Evolutionary conservation across 1,139 yeast species (phyloP).

Genomic region (Pichia sp.): DNA sequence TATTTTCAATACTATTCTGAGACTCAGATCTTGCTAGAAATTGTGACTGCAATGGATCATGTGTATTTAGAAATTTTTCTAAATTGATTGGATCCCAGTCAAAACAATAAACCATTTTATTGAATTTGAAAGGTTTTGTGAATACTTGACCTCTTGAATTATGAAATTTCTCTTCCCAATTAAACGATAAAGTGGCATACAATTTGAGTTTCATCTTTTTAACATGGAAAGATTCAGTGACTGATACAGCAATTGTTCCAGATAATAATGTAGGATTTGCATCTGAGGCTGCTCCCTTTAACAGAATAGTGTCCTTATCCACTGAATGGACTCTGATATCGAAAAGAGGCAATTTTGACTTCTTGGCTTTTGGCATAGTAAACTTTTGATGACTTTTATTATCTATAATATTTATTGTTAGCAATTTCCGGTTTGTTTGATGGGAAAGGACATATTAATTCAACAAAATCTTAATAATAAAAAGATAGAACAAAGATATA

Average conservation of each 20-base stretch:
- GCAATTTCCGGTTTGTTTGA: too few relatives aligned
- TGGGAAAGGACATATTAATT: too few relatives aligned
- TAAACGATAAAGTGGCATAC: constrained; percentile 56
- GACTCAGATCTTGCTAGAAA: constrained; percentile 14
- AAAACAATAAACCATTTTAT: constrained; percentile 65
- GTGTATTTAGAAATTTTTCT: constrained; percentile 24
- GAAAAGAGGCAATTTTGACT: constrained; percentile 41
- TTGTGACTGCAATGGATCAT: constrained; percentile 14
- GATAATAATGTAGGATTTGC: constrained; percentile 72
- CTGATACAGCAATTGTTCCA: constrained; percentile 74
- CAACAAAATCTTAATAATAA: too few relatives aligned
- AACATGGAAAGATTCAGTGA: constrained; percentile 68
- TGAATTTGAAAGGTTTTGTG: constrained; percentile 52
- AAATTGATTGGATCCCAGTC: constrained; percentile 68
- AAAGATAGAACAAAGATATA: too few relatives aligned
- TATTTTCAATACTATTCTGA: constrained; percentile 11
- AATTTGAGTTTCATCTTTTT: constrained; percentile 58
- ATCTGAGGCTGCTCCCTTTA: constrained; percentile 71
- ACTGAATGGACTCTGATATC: constrained; percentile 58
- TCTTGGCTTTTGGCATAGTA: constrained; percentile 19
- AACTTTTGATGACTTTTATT: too few relatives aligned
- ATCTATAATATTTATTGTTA: too few relatives aligned
- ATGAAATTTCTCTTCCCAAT: constrained; percentile 47
- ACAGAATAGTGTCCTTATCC: constrained; percentile 73
- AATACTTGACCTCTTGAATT: constrained; percentile 39